phyloP scores from a whole-genome alignment of 1,284 basidiomycete genomes.

The Grifola frondosa region DNA sequence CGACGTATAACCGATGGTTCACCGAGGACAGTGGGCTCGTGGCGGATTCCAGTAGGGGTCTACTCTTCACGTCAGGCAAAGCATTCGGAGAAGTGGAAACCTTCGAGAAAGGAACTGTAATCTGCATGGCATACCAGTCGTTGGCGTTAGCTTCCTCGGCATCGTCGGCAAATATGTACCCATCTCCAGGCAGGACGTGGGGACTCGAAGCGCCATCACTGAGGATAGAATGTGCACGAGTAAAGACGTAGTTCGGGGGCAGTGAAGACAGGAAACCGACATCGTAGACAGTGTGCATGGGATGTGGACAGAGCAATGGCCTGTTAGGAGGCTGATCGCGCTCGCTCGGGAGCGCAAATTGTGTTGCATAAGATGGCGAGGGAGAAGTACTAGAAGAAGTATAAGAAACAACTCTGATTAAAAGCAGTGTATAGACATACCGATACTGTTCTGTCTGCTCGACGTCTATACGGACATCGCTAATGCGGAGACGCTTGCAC shows the following conservation, averaged over 20 bases:
- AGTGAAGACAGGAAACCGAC: constrained; percentile 41
- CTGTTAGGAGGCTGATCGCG: constrained; percentile 60
- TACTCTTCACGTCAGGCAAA: no score
- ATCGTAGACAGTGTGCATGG: constrained; percentile 52
- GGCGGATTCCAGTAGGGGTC: no score
- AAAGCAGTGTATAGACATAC: constrained; percentile 37
- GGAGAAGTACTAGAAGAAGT: constrained; percentile 16
- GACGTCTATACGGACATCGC: constrained; percentile 53
- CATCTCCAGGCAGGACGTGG: constrained; percentile 45
- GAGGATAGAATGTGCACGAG: constrained; percentile 55
- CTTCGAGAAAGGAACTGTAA: constrained; percentile 48
- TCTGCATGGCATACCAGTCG: constrained; percentile 70
- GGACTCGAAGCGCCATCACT: constrained; percentile 38
- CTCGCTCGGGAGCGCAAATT: constrained; percentile 54
- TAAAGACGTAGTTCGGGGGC: constrained; percentile 20
- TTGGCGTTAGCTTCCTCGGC: no score
- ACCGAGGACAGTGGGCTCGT: constrained; percentile 63
- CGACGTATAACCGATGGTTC: constrained; percentile 52
- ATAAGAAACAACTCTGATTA: background rate
- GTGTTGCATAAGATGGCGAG: constrained; percentile 39
- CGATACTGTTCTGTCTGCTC: constrained; percentile 64
- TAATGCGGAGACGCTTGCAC: constrained; percentile 51
- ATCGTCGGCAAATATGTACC: constrained; percentile 45
- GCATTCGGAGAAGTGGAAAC: no score
- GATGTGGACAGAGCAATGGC: constrained; percentile 54